Evolutionary conservation across 495 filamentous ascomycete species (phyloP), one percentile per base, ranked within the genome.

Genomic region (Hyphodiscus hymeniophilus): DNA sequence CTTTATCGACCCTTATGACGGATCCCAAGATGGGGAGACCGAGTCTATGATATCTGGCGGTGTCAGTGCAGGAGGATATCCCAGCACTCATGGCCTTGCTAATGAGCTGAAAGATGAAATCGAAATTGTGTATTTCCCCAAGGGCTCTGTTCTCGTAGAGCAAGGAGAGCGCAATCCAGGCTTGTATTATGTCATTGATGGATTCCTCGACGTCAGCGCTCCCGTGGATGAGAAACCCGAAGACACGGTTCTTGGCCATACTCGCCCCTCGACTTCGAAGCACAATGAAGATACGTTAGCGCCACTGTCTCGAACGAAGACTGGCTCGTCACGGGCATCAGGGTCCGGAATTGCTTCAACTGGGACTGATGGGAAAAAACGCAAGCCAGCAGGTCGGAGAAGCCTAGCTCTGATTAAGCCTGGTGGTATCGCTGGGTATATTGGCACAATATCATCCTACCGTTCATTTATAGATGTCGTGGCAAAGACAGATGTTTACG

Each of bases 401-500:
- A 92, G 87, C 36, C 75, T 98, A 0, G 95, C 89, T 35, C 63
- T 97, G 57, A 92, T 94, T 56, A 98, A 96, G 60, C 94, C 92
- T 1, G 92, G 92, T 32, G 91, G 89, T 0, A 78, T 98, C 26
- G 92, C 92, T 30, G 94, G 92, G 1, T 98, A 98, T 56, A 77
- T 96, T 20, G 89, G 92, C 5, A 88, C 86, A 0, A 82, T 97
- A 17, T 95, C 92, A 0, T 95, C 91, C 0, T 92, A 95, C 59
- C 76, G 92, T 23, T 97, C 94, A 0, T 95, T 97, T 61, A 89
- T 95, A 18, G 92, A 97, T 59, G 89, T 98, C 7, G 83, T 90
- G 30, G 92, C 92, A 7, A 96, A 96, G 68, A 97, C 94, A 2
- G 94, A 98, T 68, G 92, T 97, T 23, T 97, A 96, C 60, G 94